phyloP scores from a whole-genome alignment of 1,139 yeast species.

The Hyphopichia wangnamkhiaoensis region DNA sequence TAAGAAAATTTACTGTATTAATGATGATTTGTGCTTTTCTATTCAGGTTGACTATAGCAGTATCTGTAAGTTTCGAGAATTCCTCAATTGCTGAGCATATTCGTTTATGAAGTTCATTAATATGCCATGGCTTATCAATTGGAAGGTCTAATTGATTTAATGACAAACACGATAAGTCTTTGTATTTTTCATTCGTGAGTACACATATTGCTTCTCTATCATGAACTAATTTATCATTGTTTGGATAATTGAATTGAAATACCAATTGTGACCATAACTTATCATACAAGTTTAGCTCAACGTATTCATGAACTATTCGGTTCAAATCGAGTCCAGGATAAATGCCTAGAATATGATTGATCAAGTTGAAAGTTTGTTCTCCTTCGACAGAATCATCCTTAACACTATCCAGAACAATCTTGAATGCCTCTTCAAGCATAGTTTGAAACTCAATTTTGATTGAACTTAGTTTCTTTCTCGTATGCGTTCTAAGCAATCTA shows the following conservation, averaged over 20 bases:
- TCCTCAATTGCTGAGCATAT: constrained; percentile 55
- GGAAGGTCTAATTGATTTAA: constrained; percentile 74
- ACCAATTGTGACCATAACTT: constrained; percentile 58
- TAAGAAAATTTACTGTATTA: constrained; percentile 54
- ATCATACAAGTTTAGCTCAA: constrained; percentile 68
- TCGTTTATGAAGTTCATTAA: constrained; percentile 47
- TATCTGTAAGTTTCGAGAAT: constrained; percentile 51
- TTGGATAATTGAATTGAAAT: constrained; percentile 34
- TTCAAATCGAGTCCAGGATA: constrained; percentile 54
- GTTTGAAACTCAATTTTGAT: constrained; percentile 34
- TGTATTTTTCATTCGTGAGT: constrained; percentile 37
- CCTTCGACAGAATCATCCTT: constrained; percentile 37
- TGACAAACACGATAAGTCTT: constrained; percentile 53
- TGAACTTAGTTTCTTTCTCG: constrained; percentile 26
- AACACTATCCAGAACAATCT: constrained; percentile 43
- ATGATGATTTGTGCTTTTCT: constrained; percentile 56
- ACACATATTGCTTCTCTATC: constrained; percentile 27
- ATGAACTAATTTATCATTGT: constrained; percentile 25
- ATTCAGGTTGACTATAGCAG: constrained; percentile 48
- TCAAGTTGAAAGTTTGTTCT: constrained; percentile 34
- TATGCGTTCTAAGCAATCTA: constrained; percentile 31
- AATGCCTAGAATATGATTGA: constrained; percentile 30
- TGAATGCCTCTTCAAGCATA: constrained; percentile 39
- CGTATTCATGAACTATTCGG: constrained; percentile 63
- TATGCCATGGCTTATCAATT: constrained; percentile 37